phyloP scores from a whole-genome alignment of 768 basidiomycete species.

The Tephrocybe sp. region DNA sequence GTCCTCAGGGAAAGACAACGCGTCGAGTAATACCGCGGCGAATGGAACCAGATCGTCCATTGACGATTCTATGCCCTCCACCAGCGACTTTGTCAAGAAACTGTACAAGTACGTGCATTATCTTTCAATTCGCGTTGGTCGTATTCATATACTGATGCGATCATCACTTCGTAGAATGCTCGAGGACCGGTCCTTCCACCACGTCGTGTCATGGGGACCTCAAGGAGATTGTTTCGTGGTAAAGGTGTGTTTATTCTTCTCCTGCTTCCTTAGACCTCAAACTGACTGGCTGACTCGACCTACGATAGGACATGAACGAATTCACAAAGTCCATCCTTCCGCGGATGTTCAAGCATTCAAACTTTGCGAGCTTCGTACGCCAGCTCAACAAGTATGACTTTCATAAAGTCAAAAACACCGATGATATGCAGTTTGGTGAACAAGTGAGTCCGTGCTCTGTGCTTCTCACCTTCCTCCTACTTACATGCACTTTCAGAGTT shows the following conservation, averaged over 20 bases:
- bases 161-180: slow-evolving; percentile 71
- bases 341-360: slow-evolving; percentile 93
- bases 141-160: background rate
- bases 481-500: slow-evolving; percentile 33
- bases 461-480: background rate
- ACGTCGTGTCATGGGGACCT: slow-evolving; percentile 82
- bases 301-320: slow-evolving; percentile 80
- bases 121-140: background rate
- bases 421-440: slow-evolving; percentile 72
- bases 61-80: slow-evolving; percentile 83
- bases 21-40: background rate
- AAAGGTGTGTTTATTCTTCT: slow-evolving; percentile 44
- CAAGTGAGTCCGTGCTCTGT: slow-evolving; percentile 50
- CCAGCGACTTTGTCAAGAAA: slow-evolving; percentile 93
- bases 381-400: slow-evolving; percentile 98
- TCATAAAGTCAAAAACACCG: slow-evolving; percentile 92
- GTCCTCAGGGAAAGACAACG: slow-evolving; percentile 1
- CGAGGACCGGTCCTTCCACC: slow-evolving; percentile 70
- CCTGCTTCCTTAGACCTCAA: background rate
- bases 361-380: slow-evolving; percentile 90
- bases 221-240: slow-evolving; percentile 89
- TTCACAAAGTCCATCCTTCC: slow-evolving; percentile 91
- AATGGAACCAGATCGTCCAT: slow-evolving; percentile 13
- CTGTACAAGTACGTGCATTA: slow-evolving; percentile 75
- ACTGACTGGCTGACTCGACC: background rate